Conservation (phyloP, 306 rosid species). For the Sophora flavescens region DNA sequence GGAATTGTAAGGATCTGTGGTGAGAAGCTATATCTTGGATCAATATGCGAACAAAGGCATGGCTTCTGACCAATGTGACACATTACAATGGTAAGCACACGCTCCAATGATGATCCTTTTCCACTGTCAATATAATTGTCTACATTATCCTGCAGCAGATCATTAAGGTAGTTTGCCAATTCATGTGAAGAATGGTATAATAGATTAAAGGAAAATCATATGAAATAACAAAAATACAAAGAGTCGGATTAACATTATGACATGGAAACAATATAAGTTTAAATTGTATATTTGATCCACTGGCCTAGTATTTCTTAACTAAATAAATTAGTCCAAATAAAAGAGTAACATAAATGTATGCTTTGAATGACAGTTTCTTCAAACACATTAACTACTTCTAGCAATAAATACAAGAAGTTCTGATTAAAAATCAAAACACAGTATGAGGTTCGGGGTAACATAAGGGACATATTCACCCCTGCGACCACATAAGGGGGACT, state of each 20-base stretch:
- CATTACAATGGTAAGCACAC: conserved; percentile 64
- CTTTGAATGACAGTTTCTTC: neutral
- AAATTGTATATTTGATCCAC: conserved; percentile 31
- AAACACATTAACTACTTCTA: neutral
- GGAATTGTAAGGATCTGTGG: conserved; percentile 92
- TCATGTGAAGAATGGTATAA: conserved; percentile 26
- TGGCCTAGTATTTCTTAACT: conserved; percentile 13
- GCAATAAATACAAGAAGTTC: conserved; percentile 1
- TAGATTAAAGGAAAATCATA: conserved; percentile 32
- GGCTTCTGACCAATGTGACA: conserved; percentile 81
- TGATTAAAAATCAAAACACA: neutral
- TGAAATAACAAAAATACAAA: conserved; percentile 20
- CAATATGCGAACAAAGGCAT: conserved; percentile 68
- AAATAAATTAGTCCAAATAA: conserved; percentile 1
- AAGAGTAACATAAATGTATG: neutral
- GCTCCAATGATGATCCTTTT: conserved; percentile 77
- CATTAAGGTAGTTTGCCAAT: conserved; percentile 40
- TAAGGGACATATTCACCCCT: neutral
- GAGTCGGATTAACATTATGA: conserved; percentile 10
- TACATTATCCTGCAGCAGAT: conserved; percentile 65
- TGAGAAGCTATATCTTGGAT: conserved; percentile 81
- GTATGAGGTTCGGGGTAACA: neutral
- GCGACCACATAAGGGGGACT: neutral
- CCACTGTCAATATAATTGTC: conserved; percentile 45
- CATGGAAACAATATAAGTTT: conserved; percentile 24